A percentile compares a stretch with the other conserved stretches of the same genome.
phyloP scores from a whole-genome alignment of 805 yeast genomes.

The Metschnikowia noctiluminum region DNA sequence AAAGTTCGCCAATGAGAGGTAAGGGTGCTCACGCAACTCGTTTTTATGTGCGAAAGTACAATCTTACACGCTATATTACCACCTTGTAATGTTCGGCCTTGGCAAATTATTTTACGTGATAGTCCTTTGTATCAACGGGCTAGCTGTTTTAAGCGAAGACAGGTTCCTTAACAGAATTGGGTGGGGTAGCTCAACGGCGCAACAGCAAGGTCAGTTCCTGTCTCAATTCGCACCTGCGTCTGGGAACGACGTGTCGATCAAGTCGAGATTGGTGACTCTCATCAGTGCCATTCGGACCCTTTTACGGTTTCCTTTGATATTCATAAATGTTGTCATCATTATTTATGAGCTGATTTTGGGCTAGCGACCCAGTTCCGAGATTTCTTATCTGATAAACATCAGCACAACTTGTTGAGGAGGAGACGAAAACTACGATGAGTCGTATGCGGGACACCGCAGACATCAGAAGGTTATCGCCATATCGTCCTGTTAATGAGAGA shows the following conservation, averaged over 20 bases:
- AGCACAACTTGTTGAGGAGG: not conserved
- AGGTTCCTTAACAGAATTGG: conserved; percentile 65
- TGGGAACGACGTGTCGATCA: conserved; percentile 41
- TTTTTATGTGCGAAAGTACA: not conserved
- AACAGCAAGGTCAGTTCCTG: conserved; percentile 18
- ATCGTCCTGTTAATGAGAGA: no score
- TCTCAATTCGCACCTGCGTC: conserved; percentile 44
- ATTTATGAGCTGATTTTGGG: conserved; percentile 69
- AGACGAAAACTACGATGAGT: not conserved
- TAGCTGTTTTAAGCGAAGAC: conserved; percentile 78
- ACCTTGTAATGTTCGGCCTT: conserved; percentile 49
- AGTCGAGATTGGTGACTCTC: conserved; percentile 57
- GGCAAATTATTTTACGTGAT: conserved; percentile 57
- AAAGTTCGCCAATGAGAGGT: conserved; percentile 1
- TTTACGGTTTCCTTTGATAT: conserved; percentile 70
- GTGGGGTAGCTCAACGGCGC: conserved; percentile 24
- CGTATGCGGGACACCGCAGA: no score
- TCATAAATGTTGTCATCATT: conserved; percentile 62
- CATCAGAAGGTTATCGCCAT: no score
- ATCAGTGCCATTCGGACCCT: conserved; percentile 75
- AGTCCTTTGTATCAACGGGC: conserved; percentile 63
- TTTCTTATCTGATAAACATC: no score
- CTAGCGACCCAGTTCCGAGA: conserved; percentile 21
- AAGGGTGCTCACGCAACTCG: conserved; percentile 5
- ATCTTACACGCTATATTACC: not conserved